Conservation (phyloP, 1,139 yeast genomes). For the Suhomyces bolitotheri region DNA sequence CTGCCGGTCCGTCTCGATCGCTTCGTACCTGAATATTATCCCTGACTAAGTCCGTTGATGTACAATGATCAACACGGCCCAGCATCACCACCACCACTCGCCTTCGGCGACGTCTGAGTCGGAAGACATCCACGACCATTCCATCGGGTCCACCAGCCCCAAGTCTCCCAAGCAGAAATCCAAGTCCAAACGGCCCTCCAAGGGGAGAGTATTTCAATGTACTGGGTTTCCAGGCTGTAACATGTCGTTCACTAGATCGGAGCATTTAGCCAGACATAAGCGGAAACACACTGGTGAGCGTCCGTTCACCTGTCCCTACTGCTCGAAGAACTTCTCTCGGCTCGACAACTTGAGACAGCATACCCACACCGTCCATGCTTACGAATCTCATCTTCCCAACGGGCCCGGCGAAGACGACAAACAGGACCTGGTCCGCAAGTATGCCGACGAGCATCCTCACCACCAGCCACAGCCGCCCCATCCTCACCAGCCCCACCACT, state of each 20-base stretch:
- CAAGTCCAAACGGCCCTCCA: slow-evolving; percentile 40
- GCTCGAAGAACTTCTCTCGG: slow-evolving; percentile 78
- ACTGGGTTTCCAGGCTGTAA: slow-evolving; percentile 83
- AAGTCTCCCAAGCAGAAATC: slow-evolving; percentile 10
- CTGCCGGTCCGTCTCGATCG: too few relatives aligned
- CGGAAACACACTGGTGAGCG: slow-evolving; percentile 95
- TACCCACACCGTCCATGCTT: slow-evolving; percentile 88
- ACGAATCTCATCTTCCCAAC: slow-evolving; percentile 42
- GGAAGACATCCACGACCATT: slow-evolving; percentile 1
- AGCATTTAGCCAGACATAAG: slow-evolving; percentile 89
- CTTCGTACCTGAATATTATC: too few relatives aligned
- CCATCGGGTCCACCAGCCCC: slow-evolving; percentile 4
- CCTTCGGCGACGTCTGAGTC: slow-evolving; percentile 5
- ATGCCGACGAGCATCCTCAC: background rate
- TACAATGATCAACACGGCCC: slow-evolving; percentile 10
- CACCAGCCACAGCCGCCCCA: background rate
- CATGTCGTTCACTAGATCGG: slow-evolving; percentile 87
- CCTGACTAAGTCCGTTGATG: too few relatives aligned
- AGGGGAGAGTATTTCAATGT: slow-evolving; percentile 77
- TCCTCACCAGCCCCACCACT: slow-evolving; percentile 4
- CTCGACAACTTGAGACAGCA: slow-evolving; percentile 90
- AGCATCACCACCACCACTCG: slow-evolving; percentile 5
- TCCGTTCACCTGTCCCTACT: slow-evolving; percentile 85
- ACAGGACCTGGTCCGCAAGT: background rate
- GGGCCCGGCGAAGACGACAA: slow-evolving; percentile 7